Evolutionary conservation across 208 protist species (phyloP), one percentile per base, ranked within the genome.

Genomic region (Trypanosoma cruzi): DNA sequence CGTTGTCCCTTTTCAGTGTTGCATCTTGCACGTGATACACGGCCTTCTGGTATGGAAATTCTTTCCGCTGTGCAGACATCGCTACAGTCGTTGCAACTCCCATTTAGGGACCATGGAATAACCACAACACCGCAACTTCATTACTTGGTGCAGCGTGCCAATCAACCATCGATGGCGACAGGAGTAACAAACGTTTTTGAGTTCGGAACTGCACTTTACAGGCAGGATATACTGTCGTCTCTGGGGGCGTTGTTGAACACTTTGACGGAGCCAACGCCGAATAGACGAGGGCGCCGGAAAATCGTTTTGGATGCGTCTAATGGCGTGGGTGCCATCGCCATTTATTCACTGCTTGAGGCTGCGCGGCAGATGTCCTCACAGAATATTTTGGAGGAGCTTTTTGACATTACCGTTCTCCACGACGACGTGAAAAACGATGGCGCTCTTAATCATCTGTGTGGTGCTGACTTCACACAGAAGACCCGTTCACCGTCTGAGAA

Each of bases 391-490:
- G 46, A 64, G 4, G 62, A 70, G 5, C 65, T 68, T 67, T 81
- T 92, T 53, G 71, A 86, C 18, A 24, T 93, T 70, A 48, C 64
- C 16, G 46, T 92, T 11, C 31, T 95, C 0, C 86, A 96, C 48
- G 64, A 62, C 20, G 66, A 80, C 26, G 52, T 65, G 0, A 64
- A 74, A 0, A 56, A 91, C 32, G 29, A 66, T 26, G 57, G 20
- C 0, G 20, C 68, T 29, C 82, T 98, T 5, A 98, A 97, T 68
- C n/a, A 77, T 2, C 36, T 80, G 18, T 98, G 95, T 64, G 97
- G 97, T 46, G 94, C 96, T 0, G 97, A 99, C 50, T 96, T 84
- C 62, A 90, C 94, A 4, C 81, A 98, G 72, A 77, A 81, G 57
- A 54, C 65, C 49, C 54, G 80, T 81, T 73, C 1, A 6, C 81